Evolutionary conservation across 2,329 filamentous ascomycete species (phyloP), one percentile per base, ranked within the genome.

Genomic region (Nannizziopsis barbatae): DNA sequence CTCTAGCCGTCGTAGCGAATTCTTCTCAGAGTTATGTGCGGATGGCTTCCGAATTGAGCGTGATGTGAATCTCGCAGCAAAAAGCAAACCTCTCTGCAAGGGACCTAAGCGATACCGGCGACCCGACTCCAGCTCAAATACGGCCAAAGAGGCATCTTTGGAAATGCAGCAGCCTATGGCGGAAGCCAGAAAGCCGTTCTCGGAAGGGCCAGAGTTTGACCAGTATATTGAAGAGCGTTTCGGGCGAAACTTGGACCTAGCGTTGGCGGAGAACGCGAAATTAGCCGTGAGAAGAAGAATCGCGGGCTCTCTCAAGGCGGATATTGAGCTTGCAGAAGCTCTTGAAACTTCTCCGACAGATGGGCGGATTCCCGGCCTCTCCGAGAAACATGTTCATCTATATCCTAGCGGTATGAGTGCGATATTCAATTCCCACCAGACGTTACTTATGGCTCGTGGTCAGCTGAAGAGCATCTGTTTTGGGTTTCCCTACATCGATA

Each of bases 401-500:
- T 90, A 84, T 56, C 86, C 90, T 0, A 83, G 78, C 36, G 92
- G 92, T 33, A 98, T 98, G 89, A 95, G 87, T 60, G 81, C 90
- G 45, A 95, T 98, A 39, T 98, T 87, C 70, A 87, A 86, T 57
- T 76, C 85, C 0, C 92, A 98, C 62, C 80, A 83, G 42, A 79
- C 78, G 38, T 71, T 95, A 44, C 70, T 90, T 53, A 70, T 72
- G 45, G 74, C 79, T 0, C 77, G 81, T 33, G 80, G 80, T 2
- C 69, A 74, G 6, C 62, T 77, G 51, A 84, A 86, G 65, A 93
- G 87, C 64, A 80, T 98, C 61, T 89, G 84, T 60, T 95, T 87
- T 60, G 92, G 92, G n/a, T 98, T 98, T 58, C 88, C 92, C 0
- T 98, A 98, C 58, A 86, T 95, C 45, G 92, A 98, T 65, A 95